Percentiles rank a stretch among this genome's conserved stretches.
phyloP scores from a whole-genome alignment of 1,284 basidiomycete genomes.

The Ceratobasidium sp. region DNA sequence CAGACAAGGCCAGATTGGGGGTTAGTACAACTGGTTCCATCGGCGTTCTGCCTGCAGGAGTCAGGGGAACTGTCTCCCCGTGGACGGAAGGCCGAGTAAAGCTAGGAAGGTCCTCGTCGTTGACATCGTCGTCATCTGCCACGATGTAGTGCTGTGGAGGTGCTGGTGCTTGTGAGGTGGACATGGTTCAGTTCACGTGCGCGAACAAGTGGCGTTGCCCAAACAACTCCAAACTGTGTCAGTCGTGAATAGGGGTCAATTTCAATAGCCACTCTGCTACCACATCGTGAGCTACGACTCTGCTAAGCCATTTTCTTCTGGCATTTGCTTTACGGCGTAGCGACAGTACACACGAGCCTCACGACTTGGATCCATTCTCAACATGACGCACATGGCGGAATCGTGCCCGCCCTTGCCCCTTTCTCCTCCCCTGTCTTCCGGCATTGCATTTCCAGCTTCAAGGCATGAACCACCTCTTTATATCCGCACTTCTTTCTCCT shows the following conservation, averaged over 20 bases:
- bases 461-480: constrained; percentile 1
- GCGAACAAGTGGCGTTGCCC: background rate
- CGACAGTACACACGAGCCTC: background rate
- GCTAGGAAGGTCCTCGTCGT: constrained; percentile 80
- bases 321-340: constrained; percentile 12
- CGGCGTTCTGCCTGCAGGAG: constrained; percentile 75
- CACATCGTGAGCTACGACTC: background rate
- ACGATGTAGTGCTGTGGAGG: constrained; percentile 47
- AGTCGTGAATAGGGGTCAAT: constrained; percentile 31
- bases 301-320: constrained; percentile 17
- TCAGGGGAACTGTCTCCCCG: constrained; percentile 55
- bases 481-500: constrained; percentile 40
- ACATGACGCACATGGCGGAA: constrained; percentile 20
- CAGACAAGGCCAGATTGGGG: constrained; percentile 64
- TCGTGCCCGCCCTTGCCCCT: constrained; percentile 15
- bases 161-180: constrained; percentile 18
- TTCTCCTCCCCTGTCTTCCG: constrained; percentile 17
- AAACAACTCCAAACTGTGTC: constrained; percentile 16
- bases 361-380: background rate
- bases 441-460: background rate
- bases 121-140: constrained; percentile 77
- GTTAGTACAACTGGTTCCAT: constrained; percentile 55
- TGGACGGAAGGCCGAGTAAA: constrained; percentile 68
- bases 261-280: background rate
- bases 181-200: constrained; percentile 36